Evolutionary conservation across 2,329 filamentous ascomycete species (phyloP), one percentile per base, ranked within the genome.

Genomic region (Aureobasidium sp.): DNA sequence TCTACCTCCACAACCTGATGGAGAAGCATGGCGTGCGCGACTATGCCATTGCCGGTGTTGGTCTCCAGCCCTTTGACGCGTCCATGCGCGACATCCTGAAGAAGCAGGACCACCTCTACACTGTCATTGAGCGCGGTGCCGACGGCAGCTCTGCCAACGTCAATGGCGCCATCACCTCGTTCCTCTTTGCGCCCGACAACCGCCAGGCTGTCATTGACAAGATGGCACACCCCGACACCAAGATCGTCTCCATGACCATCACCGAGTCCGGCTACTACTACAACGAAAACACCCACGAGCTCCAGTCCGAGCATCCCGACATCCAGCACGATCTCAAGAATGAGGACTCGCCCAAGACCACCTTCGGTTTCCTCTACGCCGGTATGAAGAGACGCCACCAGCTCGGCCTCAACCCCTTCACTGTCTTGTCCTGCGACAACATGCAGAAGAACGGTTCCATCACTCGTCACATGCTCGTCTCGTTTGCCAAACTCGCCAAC

Each of bases 251-350:
- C 17, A 69, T 82, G 70, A 82, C 80, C 68, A 82, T 82, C 69
- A 82, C 80, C 47, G 80, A 82, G 73, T 80, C 77, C 68, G 80
- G 80, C 65, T 82, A 82, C 77, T 82, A 80, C 74, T 82, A 82
- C 75, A 81, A 82, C 69, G 80, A 82, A 69, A 81, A 82, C 75
- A 79, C 80, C n/a, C 80, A 82, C 73, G 71, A 82, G 73, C 74
- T 82, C 63, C 70, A 77, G 64, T 69, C 70, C 39, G 75, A 82
- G 47, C 74, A 82, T 69, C 72, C 79, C 9, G 79, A 82, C 66
- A 82, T 82, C 57, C 74, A 77, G 67, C 74, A 72, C 67, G 80
- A 82, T 66, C 72, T 82, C 7, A 74, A 74, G 68, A 74, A 80
- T 69, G 73, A 75, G 39, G 71, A 74, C 48, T 58, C 68, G 3